These are phyloP conservation scores for Termitomyces sp. DNA, from an alignment of 768 basidiomycete species.

Conservation along the genomic window DNA sequence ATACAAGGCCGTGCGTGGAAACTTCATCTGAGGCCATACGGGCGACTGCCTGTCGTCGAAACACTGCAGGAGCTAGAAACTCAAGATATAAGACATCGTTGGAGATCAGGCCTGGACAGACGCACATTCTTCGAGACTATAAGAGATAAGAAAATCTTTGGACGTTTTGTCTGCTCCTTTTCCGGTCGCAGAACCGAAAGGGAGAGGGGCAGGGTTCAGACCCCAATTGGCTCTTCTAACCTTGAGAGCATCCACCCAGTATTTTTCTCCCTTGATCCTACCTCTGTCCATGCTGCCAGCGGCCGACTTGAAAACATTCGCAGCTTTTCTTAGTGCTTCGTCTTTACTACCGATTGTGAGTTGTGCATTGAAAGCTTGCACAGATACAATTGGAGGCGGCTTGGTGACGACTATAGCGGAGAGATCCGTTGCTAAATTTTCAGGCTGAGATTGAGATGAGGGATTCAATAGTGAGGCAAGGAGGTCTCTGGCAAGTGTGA, in stretches of 20 bases:
- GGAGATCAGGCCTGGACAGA: conserved; percentile 10
- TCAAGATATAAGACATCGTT: neutral
- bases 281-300: conserved; percentile 67
- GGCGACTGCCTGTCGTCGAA: conserved; percentile 70
- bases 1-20: conserved; percentile 44
- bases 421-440: conserved; percentile 30
- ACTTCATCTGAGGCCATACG: conserved; percentile 53
- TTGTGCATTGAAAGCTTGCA: conserved; percentile 71
- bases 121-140: conserved; percentile 81
- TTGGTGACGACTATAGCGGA: conserved; percentile 67
- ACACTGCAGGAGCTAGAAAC: conserved; percentile 54
- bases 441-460: conserved; percentile 13
- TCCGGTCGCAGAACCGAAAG: conserved; percentile 62
- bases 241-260: conserved; percentile 81
- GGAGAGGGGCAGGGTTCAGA: conserved; percentile 75
- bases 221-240: conserved; percentile 79
- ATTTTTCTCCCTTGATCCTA: conserved; percentile 60
- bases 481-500: conserved; percentile 73
- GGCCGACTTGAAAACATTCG: conserved; percentile 65
- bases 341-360: conserved; percentile 78
- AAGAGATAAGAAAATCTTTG: conserved; percentile 78
- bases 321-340: conserved; percentile 71
- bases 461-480: conserved; percentile 55
- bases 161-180: conserved; percentile 79
- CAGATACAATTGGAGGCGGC: conserved; percentile 59